Conservation (phyloP, 2,329 filamentous ascomycete genomes). For the Cercospora beticola region DNA sequence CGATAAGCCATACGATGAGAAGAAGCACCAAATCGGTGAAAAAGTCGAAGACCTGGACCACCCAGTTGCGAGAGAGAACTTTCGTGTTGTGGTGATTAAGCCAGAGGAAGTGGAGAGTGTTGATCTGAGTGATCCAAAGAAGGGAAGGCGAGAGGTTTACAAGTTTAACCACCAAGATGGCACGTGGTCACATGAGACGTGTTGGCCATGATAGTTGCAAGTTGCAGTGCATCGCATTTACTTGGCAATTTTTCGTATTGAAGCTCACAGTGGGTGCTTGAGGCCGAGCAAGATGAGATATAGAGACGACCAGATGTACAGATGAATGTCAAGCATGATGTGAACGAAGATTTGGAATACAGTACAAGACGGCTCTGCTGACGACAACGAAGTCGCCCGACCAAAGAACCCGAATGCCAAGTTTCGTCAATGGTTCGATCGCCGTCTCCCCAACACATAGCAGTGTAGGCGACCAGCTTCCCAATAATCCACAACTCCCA, state of each 20-base stretch:
- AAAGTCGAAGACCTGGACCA: constrained; percentile 72
- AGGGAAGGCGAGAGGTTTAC: constrained; percentile 66
- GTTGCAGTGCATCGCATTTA: neutral
- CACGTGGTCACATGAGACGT: constrained; percentile 67
- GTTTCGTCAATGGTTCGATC: neutral
- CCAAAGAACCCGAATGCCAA: neutral
- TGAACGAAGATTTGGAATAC: neutral
- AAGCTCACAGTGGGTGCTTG: neutral
- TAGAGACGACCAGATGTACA: neutral
- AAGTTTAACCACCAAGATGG: constrained; percentile 54
- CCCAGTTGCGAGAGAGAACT: constrained; percentile 68
- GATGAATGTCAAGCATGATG: neutral
- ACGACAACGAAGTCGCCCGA: neutral
- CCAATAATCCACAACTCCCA: neutral
- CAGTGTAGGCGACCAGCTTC: neutral
- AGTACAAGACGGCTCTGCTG: neutral
- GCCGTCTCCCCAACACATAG: neutral
- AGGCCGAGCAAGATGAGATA: neutral
- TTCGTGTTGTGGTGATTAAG: constrained; percentile 82
- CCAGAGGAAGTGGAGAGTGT: constrained; percentile 74
- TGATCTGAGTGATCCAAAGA: constrained; percentile 67
- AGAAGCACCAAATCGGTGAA: constrained; percentile 54
- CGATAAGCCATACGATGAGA: constrained; percentile 46
- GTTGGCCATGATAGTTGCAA: constrained; percentile 58
- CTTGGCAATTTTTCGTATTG: neutral